phyloP scores from a whole-genome alignment of 2,329 filamentous ascomycete genomes.

The Mycogone perniciosa region DNA sequence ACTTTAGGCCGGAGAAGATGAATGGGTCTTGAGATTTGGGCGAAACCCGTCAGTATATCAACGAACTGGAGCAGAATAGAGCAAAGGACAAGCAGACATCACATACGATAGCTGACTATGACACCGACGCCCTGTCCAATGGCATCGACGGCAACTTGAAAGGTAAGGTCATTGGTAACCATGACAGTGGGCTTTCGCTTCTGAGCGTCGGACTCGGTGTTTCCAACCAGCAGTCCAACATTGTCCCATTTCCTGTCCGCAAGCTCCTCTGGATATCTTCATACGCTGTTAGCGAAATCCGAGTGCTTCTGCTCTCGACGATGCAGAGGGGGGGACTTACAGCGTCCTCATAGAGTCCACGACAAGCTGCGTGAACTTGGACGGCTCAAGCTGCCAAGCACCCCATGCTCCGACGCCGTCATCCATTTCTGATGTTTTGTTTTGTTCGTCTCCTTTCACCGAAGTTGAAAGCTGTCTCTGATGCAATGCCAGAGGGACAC shows the following conservation, averaged over 20 bases:
- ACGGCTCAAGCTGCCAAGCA: slow-evolving; percentile 34
- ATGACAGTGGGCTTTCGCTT: slow-evolving; percentile 37
- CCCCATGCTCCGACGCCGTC: slow-evolving; percentile 28
- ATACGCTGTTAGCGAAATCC: background rate
- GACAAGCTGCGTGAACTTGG: slow-evolving; percentile 50
- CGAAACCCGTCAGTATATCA: background rate
- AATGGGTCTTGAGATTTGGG: slow-evolving; percentile 64
- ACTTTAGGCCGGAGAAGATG: slow-evolving; percentile 90
- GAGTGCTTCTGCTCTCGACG: background rate
- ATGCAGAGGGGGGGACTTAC: slow-evolving; percentile 41
- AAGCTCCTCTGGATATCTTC: slow-evolving; percentile 78
- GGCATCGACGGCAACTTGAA: slow-evolving; percentile 82
- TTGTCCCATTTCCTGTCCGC: slow-evolving; percentile 94
- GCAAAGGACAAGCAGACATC: background rate
- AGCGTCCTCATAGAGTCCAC: slow-evolving; percentile 73
- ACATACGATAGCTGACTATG: slow-evolving; percentile 78
- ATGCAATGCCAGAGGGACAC: slow-evolving; percentile 2
- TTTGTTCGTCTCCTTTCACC: background rate
- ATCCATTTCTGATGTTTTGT: slow-evolving; percentile 18
- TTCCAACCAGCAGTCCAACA: slow-evolving; percentile 68
- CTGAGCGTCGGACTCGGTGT: slow-evolving; percentile 29
- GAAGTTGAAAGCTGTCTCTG: background rate
- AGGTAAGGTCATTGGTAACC: slow-evolving; percentile 82
- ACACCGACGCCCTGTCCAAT: slow-evolving; percentile 69
- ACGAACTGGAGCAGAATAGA: background rate